phyloP scores from a whole-genome alignment of 306 rosid species.

The Delonix regia region DNA sequence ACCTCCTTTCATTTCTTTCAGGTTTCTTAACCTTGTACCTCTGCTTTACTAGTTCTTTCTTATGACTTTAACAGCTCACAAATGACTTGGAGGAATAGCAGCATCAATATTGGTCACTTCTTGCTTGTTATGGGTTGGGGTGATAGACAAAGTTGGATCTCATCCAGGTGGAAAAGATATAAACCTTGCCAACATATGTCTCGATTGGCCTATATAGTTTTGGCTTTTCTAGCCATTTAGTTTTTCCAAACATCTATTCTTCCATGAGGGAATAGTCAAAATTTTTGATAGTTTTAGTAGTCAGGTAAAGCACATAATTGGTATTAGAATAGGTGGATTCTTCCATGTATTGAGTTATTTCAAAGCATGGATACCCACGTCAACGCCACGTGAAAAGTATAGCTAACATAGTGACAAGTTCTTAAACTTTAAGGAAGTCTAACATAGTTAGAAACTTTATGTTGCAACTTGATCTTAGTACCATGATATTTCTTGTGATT shows the following conservation, averaged over 20 bases:
- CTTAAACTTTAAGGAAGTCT: no score
- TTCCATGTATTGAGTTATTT: no score
- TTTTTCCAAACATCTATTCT: conserved; percentile 80
- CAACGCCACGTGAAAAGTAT: no score
- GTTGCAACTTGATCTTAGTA: no score
- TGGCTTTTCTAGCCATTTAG: conserved; percentile 73
- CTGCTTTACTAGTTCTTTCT: not conserved
- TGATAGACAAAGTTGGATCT: conserved; percentile 53
- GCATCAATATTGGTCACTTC: conserved; percentile 60
- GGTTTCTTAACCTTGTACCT: conserved; percentile 48
- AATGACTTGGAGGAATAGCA: conserved; percentile 64
- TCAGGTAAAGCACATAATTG: conserved; percentile 43
- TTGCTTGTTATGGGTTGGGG: conserved; percentile 80
- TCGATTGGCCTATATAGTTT: conserved; percentile 78
- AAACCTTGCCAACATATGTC: conserved; percentile 52
- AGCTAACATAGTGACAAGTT: no score
- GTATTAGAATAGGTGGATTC: not conserved
- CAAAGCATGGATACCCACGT: no score
- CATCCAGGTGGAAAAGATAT: conserved; percentile 54
- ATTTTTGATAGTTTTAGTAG: conserved; percentile 52
- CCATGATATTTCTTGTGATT: no score
- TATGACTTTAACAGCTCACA: conserved; percentile 1
- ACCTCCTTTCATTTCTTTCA: conserved; percentile 72
- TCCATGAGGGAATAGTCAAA: conserved; percentile 74
- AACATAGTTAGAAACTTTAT: no score